Evolutionary conservation across 352 stramenopile genomes (phyloP).

Genomic region (Globisporangium megalacanthum): DNA sequence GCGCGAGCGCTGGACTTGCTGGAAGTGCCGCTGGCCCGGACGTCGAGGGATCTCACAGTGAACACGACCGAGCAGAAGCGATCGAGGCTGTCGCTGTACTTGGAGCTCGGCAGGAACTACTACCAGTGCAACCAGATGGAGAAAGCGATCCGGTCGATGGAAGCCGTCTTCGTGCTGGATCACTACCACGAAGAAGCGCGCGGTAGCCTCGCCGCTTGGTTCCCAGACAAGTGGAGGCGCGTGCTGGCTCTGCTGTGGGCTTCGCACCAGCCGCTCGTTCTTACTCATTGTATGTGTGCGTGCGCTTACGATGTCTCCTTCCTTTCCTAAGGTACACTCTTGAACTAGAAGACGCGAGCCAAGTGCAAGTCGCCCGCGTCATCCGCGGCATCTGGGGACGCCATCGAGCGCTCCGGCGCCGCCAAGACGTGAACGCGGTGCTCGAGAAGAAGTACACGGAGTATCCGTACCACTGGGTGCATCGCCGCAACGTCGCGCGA

Average conservation of each 20-base stretch:
- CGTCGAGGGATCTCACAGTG: neutral
- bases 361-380: constrained; percentile 60
- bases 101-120: constrained; percentile 53
- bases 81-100: constrained; percentile 38
- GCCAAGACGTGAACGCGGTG: constrained; percentile 15
- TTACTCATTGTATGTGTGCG: neutral
- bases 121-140: constrained; percentile 81
- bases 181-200: constrained; percentile 52
- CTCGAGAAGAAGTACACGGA: constrained; percentile 25
- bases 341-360: constrained; percentile 58
- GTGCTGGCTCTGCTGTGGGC: constrained; percentile 1
- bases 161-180: constrained; percentile 55
- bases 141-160: constrained; percentile 61
- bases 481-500: constrained; percentile 31
- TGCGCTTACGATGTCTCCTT: too few relatives aligned
- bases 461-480: constrained; percentile 33
- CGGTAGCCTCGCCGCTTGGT: constrained; percentile 47
- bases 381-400: constrained; percentile 58
- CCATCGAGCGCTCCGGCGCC: constrained; percentile 13
- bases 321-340: constrained; percentile 35
- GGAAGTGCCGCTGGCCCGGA: constrained; percentile 9
- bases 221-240: constrained; percentile 68
- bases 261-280: neutral
- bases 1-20: constrained; percentile 48
- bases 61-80: constrained; percentile 16